Evolutionary conservation across 2,329 filamentous ascomycete species (phyloP).

Genomic region (Colletotrichum sp.): DNA sequence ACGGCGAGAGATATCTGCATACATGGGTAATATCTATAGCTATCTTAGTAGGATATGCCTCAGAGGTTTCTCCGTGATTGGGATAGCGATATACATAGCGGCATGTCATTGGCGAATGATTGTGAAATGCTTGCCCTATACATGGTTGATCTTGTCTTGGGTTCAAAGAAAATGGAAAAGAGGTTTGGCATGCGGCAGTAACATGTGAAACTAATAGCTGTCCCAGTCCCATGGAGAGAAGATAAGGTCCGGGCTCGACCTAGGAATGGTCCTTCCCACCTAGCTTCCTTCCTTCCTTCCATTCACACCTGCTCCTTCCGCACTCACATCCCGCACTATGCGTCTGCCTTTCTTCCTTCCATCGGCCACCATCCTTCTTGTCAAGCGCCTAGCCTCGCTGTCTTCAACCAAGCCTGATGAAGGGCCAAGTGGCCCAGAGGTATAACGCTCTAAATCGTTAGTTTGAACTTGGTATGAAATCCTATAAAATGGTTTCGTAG

Average conservation of each 20-base stretch:
- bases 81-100: too few species aligned
- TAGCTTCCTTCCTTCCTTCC: neutral
- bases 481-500: neutral
- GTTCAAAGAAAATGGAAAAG: neutral
- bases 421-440: neutral
- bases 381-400: fast-evolving
- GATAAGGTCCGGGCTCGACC: neutral
- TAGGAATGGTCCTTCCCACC: neutral
- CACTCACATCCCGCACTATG: neutral
- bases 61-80: fast-evolving
- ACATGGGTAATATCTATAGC: neutral
- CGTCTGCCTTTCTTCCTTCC: neutral
- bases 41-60: neutral
- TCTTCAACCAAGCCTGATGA: neutral
- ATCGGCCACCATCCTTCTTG: neutral
- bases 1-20: neutral
- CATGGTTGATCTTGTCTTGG: neutral
- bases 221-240: fast-evolving
- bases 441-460: neutral
- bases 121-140: neutral
- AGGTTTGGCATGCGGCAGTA: neutral
- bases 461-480: neutral
- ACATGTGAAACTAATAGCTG: neutral
- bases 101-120: too few species aligned
- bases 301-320: neutral